A percentile compares a stretch with the other conserved stretches of the same genome.
phyloP scores from a whole-genome alignment of 2,329 filamentous ascomycete species.

The Fusarium sp. region DNA sequence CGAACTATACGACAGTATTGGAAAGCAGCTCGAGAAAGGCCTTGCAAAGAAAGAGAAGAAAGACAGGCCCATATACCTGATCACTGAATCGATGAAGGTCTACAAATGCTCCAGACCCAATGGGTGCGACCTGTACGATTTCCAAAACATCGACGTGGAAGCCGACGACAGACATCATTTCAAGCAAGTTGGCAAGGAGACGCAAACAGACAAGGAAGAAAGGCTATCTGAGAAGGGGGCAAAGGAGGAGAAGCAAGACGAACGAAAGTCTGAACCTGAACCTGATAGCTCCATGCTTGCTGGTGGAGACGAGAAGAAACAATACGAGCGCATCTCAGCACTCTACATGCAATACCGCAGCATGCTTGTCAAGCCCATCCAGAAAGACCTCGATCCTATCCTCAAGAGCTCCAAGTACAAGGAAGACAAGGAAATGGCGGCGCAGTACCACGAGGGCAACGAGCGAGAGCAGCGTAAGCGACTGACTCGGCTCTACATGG shows the following conservation, averaged over 20 bases:
- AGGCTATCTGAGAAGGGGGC: neutral
- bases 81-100: constrained; percentile 7
- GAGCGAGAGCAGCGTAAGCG: constrained; percentile 16
- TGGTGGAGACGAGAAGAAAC: constrained; percentile 6
- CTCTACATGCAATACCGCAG: constrained; percentile 36
- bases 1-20: constrained; percentile 11
- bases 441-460: constrained; percentile 4
- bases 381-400: constrained; percentile 24
- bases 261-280: neutral
- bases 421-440: neutral
- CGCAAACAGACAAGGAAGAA: neutral
- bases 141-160: neutral
- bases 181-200: neutral
- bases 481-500: constrained; percentile 10
- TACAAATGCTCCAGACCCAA: constrained; percentile 1
- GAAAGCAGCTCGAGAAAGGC: neutral
- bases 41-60: neutral
- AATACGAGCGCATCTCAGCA: constrained; percentile 7
- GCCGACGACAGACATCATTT: neutral
- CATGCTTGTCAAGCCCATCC: constrained; percentile 21
- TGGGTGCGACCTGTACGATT: neutral
- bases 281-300: neutral
- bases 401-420: constrained; percentile 9
- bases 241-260: neutral
- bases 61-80: neutral